Conservation (phyloP, 148 eudicot species). For the Hydrangea macrophylla region DNA sequence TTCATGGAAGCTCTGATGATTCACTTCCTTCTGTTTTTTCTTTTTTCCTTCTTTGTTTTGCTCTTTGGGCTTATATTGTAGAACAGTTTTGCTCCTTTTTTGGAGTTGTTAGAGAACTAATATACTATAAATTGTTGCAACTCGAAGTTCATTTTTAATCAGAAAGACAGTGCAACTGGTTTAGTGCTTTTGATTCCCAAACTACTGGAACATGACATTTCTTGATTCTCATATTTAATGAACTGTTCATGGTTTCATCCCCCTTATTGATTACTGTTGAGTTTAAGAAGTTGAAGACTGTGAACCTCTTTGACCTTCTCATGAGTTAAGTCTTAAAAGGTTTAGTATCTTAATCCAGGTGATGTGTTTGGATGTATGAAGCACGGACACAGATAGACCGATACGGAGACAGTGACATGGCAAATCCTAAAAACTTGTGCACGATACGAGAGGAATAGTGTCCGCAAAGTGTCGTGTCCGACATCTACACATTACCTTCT, state of each 20-base stretch:
- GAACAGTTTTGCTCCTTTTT: background rate
- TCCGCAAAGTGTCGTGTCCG: too few relatives aligned
- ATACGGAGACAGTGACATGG: too few relatives aligned
- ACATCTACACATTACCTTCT: too few relatives aligned
- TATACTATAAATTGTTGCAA: background rate
- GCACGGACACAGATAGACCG: too few relatives aligned
- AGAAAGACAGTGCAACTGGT: background rate
- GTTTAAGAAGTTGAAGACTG: background rate
- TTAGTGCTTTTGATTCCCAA: too few relatives aligned
- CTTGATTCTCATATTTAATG: background rate
- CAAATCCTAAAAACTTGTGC: too few relatives aligned
- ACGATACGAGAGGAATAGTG: too few relatives aligned
- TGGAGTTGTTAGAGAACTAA: background rate
- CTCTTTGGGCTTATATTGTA: background rate
- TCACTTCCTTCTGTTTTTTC: background rate
- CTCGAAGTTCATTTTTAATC: background rate
- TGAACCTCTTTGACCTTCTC: too few relatives aligned
- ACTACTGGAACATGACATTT: background rate
- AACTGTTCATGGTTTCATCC: background rate
- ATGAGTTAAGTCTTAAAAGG: background rate
- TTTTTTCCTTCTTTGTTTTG: background rate
- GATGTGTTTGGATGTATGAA: too few relatives aligned
- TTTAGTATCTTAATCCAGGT: background rate
- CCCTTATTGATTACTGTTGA: background rate
- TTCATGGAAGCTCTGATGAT: too few relatives aligned